Base-by-base conservation (phyloP, 2,329 filamentous ascomycete genomes). In the Beauveria varroae region DNA sequence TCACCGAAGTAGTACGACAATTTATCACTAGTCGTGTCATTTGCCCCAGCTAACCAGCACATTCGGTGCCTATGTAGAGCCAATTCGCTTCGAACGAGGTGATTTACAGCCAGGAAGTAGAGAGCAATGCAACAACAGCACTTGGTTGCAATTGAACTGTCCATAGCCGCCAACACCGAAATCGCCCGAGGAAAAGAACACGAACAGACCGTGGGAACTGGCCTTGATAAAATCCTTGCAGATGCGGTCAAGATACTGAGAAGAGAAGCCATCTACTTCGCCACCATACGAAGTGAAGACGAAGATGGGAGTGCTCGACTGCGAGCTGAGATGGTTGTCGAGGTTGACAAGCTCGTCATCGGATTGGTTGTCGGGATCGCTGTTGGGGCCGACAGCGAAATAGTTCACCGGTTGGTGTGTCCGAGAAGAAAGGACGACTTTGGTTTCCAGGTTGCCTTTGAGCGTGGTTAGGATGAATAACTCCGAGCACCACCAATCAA, bases 191-290 rank as follows among this genome's bases (percentile, higher is more conserved):
- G 79, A 78, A 64, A 79, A 81, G 40, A 84, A 62, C 14, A 84
- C 70, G 1, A 78, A 77, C 14, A 82, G 73, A 37, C 81, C 81
- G 5, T 49, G 54, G 81, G 81, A 57, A 18, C 78, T 80, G 2
- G 83, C 76, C 72, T 84, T 84, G 76, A 83, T 76, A 68, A 80
- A 83, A 71, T 84, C 81, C 62, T 74, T 70, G 68, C 81, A 84
- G 68, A 84, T 81, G 3, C 81, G 73, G 46, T 73, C 67, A 9
- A 62, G 46, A 57, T 62, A 64, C 30, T 51, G 30, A 9, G 24
- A 30, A 9, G 50, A 46, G 18, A 63, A 70, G 57, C 78, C 76
- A 12, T 73, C 76, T 69, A 84, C 81, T 64, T 80, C 79, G 65
- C 79, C 79, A 18, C 73, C 76, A 68, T 85, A 85, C 16, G 78